Conservation (phyloP, 2,329 filamentous ascomycete species). For the Talaromyces amestolkiae region DNA sequence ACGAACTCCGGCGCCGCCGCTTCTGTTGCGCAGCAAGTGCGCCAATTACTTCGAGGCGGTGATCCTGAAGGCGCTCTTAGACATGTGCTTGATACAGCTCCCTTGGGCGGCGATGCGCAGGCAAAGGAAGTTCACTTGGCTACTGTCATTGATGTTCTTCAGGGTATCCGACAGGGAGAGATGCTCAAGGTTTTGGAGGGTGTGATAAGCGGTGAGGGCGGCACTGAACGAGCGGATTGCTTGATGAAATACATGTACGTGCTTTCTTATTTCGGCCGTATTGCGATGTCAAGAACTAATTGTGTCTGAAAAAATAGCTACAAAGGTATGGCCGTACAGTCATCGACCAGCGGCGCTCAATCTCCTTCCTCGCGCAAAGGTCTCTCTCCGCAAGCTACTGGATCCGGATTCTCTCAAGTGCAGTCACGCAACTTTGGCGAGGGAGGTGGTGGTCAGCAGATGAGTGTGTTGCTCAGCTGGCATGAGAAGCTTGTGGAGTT, state of each 20-base stretch:
- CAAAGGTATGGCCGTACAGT: slow-evolving; percentile 73
- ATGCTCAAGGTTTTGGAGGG: slow-evolving; percentile 85
- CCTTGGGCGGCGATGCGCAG: slow-evolving; percentile 57
- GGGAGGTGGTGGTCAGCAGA: slow-evolving; percentile 75
- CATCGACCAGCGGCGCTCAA: slow-evolving; percentile 41
- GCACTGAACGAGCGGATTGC: slow-evolving; percentile 81
- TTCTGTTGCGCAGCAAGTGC: slow-evolving; percentile 73
- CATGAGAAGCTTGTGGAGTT: slow-evolving; percentile 98
- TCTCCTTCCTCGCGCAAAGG: slow-evolving; percentile 53
- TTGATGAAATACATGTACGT: slow-evolving; percentile 96
- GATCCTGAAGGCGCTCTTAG: slow-evolving; percentile 84
- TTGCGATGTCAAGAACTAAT: slow-evolving; percentile 5
- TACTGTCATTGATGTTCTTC: slow-evolving; percentile 87
- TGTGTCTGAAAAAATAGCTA: slow-evolving; percentile 56
- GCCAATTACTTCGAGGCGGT: slow-evolving; percentile 81
- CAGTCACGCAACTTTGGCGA: slow-evolving; percentile 56
- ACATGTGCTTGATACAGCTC: slow-evolving; percentile 79
- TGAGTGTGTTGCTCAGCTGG: slow-evolving; percentile 97
- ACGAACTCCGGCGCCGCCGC: slow-evolving; percentile 76
- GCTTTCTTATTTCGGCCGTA: neutral
- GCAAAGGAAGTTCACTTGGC: slow-evolving; percentile 80
- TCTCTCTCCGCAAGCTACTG: slow-evolving; percentile 73
- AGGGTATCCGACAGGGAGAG: slow-evolving; percentile 93
- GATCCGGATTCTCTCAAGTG: slow-evolving; percentile 84
- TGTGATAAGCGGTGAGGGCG: slow-evolving; percentile 74